These are phyloP conservation scores for Didymella exigua DNA, from an alignment of 2,329 filamentous ascomycete species.

Conservation along the genomic window DNA sequence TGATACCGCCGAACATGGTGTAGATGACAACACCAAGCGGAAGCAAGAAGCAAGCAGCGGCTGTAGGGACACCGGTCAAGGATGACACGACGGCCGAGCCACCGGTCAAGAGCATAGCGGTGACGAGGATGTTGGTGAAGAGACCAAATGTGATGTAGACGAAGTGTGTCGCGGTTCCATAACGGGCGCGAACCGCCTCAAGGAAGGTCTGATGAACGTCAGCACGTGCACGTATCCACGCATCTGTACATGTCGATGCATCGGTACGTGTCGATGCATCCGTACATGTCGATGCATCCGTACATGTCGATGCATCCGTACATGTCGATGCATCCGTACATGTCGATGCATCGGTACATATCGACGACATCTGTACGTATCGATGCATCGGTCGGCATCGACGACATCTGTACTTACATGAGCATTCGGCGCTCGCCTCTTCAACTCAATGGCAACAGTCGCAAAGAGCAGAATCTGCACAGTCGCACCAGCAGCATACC, in stretches of 20 bases:
- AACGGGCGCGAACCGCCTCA: slow-evolving; percentile 83
- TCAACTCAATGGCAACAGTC: slow-evolving; percentile 41
- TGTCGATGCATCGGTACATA: too few species aligned
- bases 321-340: too few species aligned
- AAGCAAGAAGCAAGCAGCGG: slow-evolving; percentile 82
- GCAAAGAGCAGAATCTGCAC: slow-evolving; percentile 42
- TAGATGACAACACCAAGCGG: slow-evolving; percentile 82
- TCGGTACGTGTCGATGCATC: too few species aligned
- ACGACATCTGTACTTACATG: slow-evolving; percentile 24
- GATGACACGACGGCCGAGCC: slow-evolving; percentile 68
- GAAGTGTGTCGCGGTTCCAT: slow-evolving; percentile 72
- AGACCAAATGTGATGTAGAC: slow-evolving; percentile 83
- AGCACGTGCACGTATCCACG: background rate
- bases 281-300: too few species aligned
- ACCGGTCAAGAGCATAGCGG: slow-evolving; percentile 85
- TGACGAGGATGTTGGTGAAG: slow-evolving; percentile 84
- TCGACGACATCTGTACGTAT: too few species aligned
- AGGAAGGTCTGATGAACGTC: slow-evolving; percentile 70
- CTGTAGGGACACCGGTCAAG: slow-evolving; percentile 69
- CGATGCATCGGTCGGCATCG: too few species aligned
- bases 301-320: too few species aligned
- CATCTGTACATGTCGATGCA: too few species aligned
- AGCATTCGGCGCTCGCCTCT: slow-evolving; percentile 41
- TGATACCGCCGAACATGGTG: slow-evolving; percentile 76
- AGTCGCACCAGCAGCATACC: slow-evolving; percentile 42